Conservation (phyloP, 2,329 filamentous ascomycete species). For the Hypoxylon sp. region DNA sequence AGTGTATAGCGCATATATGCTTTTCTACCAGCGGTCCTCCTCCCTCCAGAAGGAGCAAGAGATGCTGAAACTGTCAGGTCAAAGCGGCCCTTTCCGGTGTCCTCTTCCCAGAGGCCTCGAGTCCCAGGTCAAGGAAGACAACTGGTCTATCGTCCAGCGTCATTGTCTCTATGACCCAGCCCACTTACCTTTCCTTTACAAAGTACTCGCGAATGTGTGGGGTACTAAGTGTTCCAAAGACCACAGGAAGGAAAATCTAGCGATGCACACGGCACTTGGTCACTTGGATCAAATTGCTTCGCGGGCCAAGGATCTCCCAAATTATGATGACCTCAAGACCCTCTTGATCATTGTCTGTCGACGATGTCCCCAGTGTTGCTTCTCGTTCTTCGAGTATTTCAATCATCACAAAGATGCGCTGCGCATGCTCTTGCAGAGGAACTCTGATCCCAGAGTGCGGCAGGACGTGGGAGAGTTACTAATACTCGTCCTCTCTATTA, state of each 20-base stretch:
- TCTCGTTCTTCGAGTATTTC: conserved; percentile 73
- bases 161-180: conserved; percentile 84
- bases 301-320: conserved; percentile 75
- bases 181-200: conserved; percentile 76
- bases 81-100: conserved; percentile 60
- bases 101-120: conserved; percentile 61
- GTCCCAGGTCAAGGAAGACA: conserved; percentile 77
- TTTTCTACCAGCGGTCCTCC: conserved; percentile 91
- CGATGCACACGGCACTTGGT: conserved; percentile 68
- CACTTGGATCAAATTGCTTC: conserved; percentile 83
- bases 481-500: conserved; percentile 63
- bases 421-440: conserved; percentile 74
- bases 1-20: conserved; percentile 92
- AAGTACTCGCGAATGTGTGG: conserved; percentile 70
- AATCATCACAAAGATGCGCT: conserved; percentile 66
- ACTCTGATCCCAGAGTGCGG: conserved; percentile 69
- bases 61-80: conserved; percentile 55
- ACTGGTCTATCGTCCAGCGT: conserved; percentile 78
- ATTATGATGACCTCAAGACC: conserved; percentile 69
- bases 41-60: conserved; percentile 69
- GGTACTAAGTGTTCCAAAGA: conserved; percentile 64
- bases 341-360: conserved; percentile 63
- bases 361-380: conserved; percentile 67
- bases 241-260: conserved; percentile 62
- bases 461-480: conserved; percentile 65